Evolutionary conservation across 768 basidiomycete species (phyloP).

Genomic region (Suillus plorans): DNA sequence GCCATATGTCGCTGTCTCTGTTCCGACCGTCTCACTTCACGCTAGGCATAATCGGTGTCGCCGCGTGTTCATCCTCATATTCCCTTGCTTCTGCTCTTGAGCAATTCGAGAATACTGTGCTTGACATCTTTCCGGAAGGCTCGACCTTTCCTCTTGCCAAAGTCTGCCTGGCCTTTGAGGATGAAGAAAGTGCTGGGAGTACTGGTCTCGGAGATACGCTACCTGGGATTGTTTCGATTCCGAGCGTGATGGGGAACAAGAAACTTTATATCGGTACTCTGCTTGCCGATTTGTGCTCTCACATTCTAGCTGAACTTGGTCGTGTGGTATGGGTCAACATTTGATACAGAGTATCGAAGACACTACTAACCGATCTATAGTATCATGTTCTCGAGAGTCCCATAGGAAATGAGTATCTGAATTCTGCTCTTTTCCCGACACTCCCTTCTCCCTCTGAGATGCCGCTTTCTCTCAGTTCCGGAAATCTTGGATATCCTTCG

Average conservation of each 20-base stretch:
- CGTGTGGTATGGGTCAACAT: conserved; percentile 58
- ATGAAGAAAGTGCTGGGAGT: conserved; percentile 49
- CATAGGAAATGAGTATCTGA: conserved; percentile 82
- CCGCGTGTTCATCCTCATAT: conserved; percentile 61
- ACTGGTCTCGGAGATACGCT: conserved; percentile 55
- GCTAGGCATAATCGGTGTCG: conserved; percentile 85
- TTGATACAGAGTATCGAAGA: conserved; percentile 3
- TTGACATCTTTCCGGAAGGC: conserved; percentile 64
- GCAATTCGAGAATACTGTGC: conserved; percentile 65
- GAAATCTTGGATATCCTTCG: conserved; percentile 45
- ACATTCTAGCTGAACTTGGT: conserved; percentile 83
- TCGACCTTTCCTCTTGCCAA: conserved; percentile 76
- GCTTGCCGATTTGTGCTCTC: conserved; percentile 85
- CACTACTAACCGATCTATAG: conserved; percentile 39
- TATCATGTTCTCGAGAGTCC: conserved; percentile 79
- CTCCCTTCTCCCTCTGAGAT: conserved; percentile 63
- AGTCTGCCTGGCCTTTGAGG: conserved; percentile 85
- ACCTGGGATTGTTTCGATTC: conserved; percentile 74
- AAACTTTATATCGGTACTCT: conserved; percentile 85
- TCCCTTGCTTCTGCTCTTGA: conserved; percentile 52
- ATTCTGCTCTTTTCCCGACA: conserved; percentile 61
- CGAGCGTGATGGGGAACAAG: conserved; percentile 84
- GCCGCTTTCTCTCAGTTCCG: conserved; percentile 52
- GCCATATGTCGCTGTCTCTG: conserved; percentile 67
- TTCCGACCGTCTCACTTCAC: conserved; percentile 82